Evolutionary conservation across 2,329 filamentous ascomycete species (phyloP).

Genomic region (Cladophialophora immunda): DNA sequence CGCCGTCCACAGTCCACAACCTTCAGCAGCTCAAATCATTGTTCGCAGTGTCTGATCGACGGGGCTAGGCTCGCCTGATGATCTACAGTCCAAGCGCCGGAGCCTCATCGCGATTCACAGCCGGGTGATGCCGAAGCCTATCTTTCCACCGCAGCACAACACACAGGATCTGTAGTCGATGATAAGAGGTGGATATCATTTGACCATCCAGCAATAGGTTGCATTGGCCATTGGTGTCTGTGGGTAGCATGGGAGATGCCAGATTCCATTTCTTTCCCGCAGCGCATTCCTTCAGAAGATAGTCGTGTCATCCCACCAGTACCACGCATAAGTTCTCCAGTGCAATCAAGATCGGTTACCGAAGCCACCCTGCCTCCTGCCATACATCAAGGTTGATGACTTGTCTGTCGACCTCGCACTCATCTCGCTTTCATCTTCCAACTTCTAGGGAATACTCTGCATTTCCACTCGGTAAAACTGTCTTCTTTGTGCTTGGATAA

Average conservation of each 20-base stretch:
- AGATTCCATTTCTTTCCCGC: background rate
- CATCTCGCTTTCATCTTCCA: background rate
- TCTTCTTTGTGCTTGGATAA: background rate
- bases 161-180: background rate
- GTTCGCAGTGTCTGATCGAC: background rate
- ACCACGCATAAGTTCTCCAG: background rate
- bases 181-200: background rate
- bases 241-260: background rate
- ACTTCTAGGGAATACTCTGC: background rate
- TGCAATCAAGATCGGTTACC: background rate
- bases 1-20: no score
- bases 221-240: background rate
- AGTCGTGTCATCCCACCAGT: background rate
- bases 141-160: background rate
- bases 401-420: background rate
- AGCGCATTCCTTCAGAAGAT: background rate
- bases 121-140: background rate
- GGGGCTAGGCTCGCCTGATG: background rate
- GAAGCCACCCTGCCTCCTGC: background rate
- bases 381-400: background rate
- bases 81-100: background rate
- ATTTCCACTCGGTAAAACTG: background rate
- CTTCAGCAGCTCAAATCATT: background rate
- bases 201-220: background rate
- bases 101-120: background rate